Conservation (phyloP, 2,329 filamentous ascomycete species). For the Aspergillus pseudoviridinutans region DNA sequence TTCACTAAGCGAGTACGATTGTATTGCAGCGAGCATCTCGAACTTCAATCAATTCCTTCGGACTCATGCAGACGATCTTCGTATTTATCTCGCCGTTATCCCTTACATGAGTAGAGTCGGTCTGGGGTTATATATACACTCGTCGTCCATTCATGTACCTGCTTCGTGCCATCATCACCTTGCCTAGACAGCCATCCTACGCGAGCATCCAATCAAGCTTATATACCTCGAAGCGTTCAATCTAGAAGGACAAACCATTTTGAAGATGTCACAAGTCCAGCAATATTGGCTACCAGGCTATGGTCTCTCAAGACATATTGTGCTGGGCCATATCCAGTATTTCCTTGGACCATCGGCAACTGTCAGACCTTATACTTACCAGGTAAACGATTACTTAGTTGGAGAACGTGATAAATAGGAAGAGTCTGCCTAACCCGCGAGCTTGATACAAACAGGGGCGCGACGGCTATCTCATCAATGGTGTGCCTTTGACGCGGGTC, state of each 20-base stretch:
- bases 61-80: background rate
- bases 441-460: constrained; percentile 35
- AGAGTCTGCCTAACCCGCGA: constrained; percentile 20
- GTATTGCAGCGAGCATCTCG: constrained; percentile 5
- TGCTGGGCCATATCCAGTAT: constrained; percentile 47
- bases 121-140: background rate
- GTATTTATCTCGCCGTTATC: background rate
- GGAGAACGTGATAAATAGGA: background rate
- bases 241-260: background rate
- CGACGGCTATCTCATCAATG: constrained; percentile 47
- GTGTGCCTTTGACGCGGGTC: constrained; percentile 45
- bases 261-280: constrained; percentile 35
- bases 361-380: constrained; percentile 46
- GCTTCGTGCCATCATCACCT: background rate
- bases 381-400: constrained; percentile 29
- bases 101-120: background rate
- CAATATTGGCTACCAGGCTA: constrained; percentile 49
- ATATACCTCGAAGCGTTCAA: background rate
- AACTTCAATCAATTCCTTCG: constrained; percentile 3
- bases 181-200: background rate
- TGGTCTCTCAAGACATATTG: constrained; percentile 47
- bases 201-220: background rate
- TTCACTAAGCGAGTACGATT: constrained; percentile 3
- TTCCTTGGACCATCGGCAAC: constrained; percentile 46
- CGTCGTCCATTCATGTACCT: background rate